Evolutionary conservation across 331 rosid genomes (phyloP).

Genomic region (Rhamnella rubrinervis): DNA sequence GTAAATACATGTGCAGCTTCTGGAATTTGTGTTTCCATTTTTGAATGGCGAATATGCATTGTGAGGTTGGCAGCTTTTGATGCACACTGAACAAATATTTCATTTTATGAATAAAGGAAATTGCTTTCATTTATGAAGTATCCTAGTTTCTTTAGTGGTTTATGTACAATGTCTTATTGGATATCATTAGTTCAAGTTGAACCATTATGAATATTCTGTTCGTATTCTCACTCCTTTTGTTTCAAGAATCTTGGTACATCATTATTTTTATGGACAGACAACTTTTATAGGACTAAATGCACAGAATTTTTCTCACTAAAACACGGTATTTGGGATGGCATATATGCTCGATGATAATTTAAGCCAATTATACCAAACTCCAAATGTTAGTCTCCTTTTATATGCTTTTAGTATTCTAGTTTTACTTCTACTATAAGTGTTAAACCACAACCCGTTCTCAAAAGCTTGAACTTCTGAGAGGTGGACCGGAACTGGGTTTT

Average conservation of each 20-base stretch:
- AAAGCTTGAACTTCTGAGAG: too few species aligned
- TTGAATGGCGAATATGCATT: neutral
- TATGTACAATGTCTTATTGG: too few species aligned
- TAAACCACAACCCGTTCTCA: too few species aligned
- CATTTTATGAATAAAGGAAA: neutral
- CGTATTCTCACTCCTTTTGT: neutral
- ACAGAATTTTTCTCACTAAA: neutral
- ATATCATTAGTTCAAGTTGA: neutral
- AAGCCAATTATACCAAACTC: neutral
- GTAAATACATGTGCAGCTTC: slow-evolving; percentile 10
- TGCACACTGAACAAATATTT: too few species aligned
- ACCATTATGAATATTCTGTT: slow-evolving; percentile 8
- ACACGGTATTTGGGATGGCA: neutral
- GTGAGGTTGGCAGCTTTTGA: too few species aligned
- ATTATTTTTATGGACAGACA: neutral
- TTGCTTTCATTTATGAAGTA: neutral
- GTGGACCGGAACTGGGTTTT: too few species aligned
- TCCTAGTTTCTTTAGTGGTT: neutral
- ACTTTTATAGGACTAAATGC: neutral
- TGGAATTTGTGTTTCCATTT: neutral
- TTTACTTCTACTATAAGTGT: too few species aligned
- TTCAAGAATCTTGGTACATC: neutral
- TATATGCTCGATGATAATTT: neutral
- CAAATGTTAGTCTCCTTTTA: too few species aligned
- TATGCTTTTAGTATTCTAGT: too few species aligned